Conservation (phyloP, 2,329 filamentous ascomycete genomes). For the Capronia epimyces region DNA sequence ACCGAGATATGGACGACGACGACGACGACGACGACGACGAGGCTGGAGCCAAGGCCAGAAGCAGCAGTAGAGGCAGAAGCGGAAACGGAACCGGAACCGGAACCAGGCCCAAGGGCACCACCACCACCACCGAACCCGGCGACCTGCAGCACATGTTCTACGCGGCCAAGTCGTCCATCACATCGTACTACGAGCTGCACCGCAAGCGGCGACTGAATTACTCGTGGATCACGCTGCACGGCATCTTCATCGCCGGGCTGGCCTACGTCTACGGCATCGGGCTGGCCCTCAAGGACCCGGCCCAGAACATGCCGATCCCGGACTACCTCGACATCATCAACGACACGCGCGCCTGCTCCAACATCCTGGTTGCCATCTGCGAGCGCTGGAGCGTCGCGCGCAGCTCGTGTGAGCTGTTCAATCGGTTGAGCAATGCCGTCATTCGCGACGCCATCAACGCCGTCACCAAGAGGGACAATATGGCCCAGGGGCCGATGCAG, state of each 20-base stretch:
- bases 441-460: slow-evolving; percentile 39
- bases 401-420: slow-evolving; percentile 42
- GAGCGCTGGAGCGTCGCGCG: slow-evolving; percentile 41
- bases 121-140: slow-evolving; percentile 28
- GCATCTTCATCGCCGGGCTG: slow-evolving; percentile 45
- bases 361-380: slow-evolving; percentile 43
- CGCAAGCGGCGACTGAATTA: slow-evolving; percentile 45
- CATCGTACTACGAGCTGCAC: slow-evolving; percentile 43
- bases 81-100: too few relatives aligned
- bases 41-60: too few relatives aligned
- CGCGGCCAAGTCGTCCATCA: slow-evolving; percentile 39
- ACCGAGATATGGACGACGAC: too few relatives aligned
- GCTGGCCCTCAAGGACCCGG: slow-evolving; percentile 19
- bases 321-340: slow-evolving; percentile 39
- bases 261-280: slow-evolving; percentile 41
- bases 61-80: too few relatives aligned
- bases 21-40: too few relatives aligned
- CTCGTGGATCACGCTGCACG: slow-evolving; percentile 46
- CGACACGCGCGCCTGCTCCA: slow-evolving; percentile 42
- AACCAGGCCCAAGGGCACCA: too few relatives aligned
- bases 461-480: not conserved
- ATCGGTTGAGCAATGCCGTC: slow-evolving; percentile 42
- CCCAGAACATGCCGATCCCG: not conserved
- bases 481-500: too few relatives aligned
- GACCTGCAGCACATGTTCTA: slow-evolving; percentile 38